phyloP scores from a whole-genome alignment of 192 early-diverging fungal genomes.

The Polychytrium aggregatum region DNA sequence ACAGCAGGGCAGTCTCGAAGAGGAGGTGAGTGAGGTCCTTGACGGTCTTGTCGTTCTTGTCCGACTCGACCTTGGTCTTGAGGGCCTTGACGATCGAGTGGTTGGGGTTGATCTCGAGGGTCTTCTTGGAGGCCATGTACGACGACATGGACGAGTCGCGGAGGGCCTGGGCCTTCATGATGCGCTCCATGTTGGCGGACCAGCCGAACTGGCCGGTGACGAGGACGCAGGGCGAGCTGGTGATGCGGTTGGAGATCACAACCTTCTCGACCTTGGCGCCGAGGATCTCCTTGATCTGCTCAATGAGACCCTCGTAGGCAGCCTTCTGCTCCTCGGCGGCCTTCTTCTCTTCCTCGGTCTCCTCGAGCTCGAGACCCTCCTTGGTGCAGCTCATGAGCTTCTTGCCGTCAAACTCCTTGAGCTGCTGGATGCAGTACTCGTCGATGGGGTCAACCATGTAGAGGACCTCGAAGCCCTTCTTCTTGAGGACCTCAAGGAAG shows the following conservation, averaged over 20 bases:
- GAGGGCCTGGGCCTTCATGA: conserved; percentile 99
- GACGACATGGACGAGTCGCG: conserved; percentile 96
- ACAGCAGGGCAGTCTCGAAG: conserved; percentile 88
- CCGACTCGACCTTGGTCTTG: conserved; percentile 81
- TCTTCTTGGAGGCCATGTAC: conserved; percentile 99
- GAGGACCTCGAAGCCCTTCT: conserved; percentile 97
- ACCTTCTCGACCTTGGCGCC: conserved; percentile 98
- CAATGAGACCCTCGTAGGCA: conserved; percentile 83
- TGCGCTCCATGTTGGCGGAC: conserved; percentile 99
- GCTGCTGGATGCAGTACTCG: conserved; percentile 96
- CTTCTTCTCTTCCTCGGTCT: conserved; percentile 98
- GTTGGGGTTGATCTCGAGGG: conserved; percentile 91
- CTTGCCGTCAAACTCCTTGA: conserved; percentile 99
- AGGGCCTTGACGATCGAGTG: conserved; percentile 93
- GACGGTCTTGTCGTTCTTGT: conserved; percentile 98
- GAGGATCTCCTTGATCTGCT: conserved; percentile 94
- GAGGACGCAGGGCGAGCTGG: conserved; percentile 96
- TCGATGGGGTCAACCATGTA: conserved; percentile 99
- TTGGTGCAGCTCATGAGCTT: conserved; percentile 96
- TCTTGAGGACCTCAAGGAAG: conserved; percentile 97
- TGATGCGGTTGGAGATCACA: conserved; percentile 87
- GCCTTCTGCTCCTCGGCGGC: conserved; percentile 86
- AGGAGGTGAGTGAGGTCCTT: conserved; percentile 91
- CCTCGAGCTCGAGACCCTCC: conserved; percentile 98
- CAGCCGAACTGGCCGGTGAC: conserved; percentile 98